Percentiles rank a stretch among this genome's conserved stretches.
These are phyloP conservation scores for Eutrema salsugineum DNA, from an alignment of 441 rosid genomes.

Conservation along the genomic window DNA sequence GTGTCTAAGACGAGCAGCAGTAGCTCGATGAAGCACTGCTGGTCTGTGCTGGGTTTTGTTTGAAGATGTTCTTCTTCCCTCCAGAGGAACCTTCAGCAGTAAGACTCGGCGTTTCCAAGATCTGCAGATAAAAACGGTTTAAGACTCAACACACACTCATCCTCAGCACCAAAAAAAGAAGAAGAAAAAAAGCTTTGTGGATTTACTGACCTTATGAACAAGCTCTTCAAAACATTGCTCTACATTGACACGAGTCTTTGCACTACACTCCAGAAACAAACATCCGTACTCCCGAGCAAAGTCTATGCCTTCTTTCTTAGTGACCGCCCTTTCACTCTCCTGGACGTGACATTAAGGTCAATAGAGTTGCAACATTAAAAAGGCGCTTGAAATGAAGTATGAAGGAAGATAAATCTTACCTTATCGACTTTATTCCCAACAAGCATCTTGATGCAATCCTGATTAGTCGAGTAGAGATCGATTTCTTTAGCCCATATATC, in stretches of 20 bases:
- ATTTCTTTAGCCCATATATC: constrained; percentile 81
- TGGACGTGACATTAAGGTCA: constrained; percentile 25
- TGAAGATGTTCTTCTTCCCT: constrained; percentile 81
- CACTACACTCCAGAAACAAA: constrained; percentile 72
- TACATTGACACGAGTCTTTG: constrained; percentile 68
- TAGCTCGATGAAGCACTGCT: constrained; percentile 52
- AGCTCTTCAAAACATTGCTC: constrained; percentile 88
- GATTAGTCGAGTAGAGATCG: constrained; percentile 69
- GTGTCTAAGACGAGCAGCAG: constrained; percentile 52
- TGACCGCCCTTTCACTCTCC: constrained; percentile 77
- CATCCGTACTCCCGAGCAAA: constrained; percentile 73
- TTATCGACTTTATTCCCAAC: constrained; percentile 78
- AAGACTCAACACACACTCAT: neutral
- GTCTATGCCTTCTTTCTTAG: constrained; percentile 67
- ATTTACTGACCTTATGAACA: constrained; percentile 50
- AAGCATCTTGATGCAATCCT: constrained; percentile 77
- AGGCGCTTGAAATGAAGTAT: neutral
- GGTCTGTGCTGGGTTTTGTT: constrained; percentile 59
- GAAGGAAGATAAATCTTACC: constrained; percentile 28
- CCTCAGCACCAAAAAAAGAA: neutral
- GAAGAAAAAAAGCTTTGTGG: neutral
- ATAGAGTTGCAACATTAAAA: neutral
- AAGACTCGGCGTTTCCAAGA: constrained; percentile 85
- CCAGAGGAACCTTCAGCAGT: constrained; percentile 76
- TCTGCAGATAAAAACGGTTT: constrained; percentile 38